A percentile compares a stretch with the other conserved stretches of the same genome.
These are phyloP conservation scores for Jackrogersella multiformis DNA, from an alignment of 495 filamentous ascomycete genomes.

Conservation along the genomic window DNA sequence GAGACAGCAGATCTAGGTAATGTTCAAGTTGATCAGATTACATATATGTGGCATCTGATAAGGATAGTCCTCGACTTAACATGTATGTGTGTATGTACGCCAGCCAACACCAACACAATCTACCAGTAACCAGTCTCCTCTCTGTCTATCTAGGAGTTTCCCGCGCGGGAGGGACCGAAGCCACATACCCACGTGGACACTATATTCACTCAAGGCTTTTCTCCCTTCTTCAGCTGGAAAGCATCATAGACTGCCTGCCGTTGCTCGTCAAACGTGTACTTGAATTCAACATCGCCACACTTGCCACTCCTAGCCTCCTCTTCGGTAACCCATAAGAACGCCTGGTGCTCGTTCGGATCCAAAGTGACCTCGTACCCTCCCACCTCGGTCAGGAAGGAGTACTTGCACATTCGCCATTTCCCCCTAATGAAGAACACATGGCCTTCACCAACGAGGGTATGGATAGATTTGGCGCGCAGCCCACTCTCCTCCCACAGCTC, in stretches of 20 bases:
- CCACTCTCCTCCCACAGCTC: constrained; percentile 68
- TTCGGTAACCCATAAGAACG: constrained; percentile 56
- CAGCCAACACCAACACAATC: background rate
- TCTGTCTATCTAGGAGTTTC: constrained; percentile 5
- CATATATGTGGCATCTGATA: constrained; percentile 1
- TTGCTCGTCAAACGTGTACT: constrained; percentile 47
- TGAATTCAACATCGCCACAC: constrained; percentile 43
- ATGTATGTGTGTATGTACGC: background rate
- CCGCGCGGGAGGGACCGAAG: background rate
- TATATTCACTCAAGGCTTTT: constrained; percentile 9
- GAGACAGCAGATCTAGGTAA: background rate
- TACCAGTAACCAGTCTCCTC: constrained; percentile 1
- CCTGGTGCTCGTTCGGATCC: constrained; percentile 56
- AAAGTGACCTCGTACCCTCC: constrained; percentile 49
- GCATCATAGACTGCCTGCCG: constrained; percentile 40
- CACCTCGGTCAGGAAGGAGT: constrained; percentile 52
- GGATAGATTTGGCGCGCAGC: constrained; percentile 50
- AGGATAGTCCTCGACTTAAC: background rate
- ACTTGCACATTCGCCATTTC: constrained; percentile 47
- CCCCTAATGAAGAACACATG: constrained; percentile 52
- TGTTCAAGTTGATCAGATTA: constrained; percentile 8
- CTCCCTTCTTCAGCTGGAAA: constrained; percentile 43
- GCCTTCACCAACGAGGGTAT: constrained; percentile 47
- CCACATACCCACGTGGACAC: background rate
- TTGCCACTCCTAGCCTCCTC: constrained; percentile 49